Conservation (phyloP, 2,329 filamentous ascomycete species). For the Cladophialophora chaetospira region DNA sequence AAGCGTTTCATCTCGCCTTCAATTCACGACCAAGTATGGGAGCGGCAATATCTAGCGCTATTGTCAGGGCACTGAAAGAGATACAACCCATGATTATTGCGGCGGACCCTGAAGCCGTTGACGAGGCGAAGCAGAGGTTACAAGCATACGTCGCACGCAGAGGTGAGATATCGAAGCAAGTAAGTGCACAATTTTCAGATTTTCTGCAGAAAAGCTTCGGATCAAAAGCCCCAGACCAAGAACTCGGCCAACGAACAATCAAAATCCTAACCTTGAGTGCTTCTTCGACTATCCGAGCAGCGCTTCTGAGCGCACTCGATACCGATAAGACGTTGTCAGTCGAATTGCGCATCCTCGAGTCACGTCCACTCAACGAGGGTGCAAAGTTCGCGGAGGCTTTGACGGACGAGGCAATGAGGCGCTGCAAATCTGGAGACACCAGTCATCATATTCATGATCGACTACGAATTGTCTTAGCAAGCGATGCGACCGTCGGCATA, state of each 20-base stretch:
- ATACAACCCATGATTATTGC: slow-evolving; percentile 37
- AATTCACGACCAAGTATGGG: slow-evolving; percentile 69
- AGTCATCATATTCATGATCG: slow-evolving; percentile 51
- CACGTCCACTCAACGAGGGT: slow-evolving; percentile 67
- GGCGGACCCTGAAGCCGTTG: slow-evolving; percentile 7
- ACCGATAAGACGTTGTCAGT: slow-evolving; percentile 42
- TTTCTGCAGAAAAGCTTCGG: slow-evolving; percentile 16
- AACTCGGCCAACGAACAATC: slow-evolving; percentile 34
- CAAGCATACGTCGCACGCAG: slow-evolving; percentile 34
- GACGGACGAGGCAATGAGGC: slow-evolving; percentile 35
- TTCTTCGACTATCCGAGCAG: slow-evolving; percentile 60
- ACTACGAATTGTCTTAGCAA: slow-evolving; percentile 55
- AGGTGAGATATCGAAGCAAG: slow-evolving; percentile 27
- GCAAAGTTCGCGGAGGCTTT: slow-evolving; percentile 56
- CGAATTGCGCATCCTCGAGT: slow-evolving; percentile 63
- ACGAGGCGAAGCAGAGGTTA: slow-evolving; percentile 30
- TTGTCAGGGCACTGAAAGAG: slow-evolving; percentile 51
- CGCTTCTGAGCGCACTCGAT: slow-evolving; percentile 44
- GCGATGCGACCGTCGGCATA: slow-evolving; percentile 39
- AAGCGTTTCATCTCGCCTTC: slow-evolving; percentile 64
- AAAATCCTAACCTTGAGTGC: slow-evolving; percentile 63
- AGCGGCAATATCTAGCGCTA: slow-evolving; percentile 57
- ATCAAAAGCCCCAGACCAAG: neutral
- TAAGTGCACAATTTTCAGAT: slow-evolving; percentile 22
- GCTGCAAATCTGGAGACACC: slow-evolving; percentile 29